phyloP scores from a whole-genome alignment of 306 rosid genomes.

The Mimosa bimucronata region DNA sequence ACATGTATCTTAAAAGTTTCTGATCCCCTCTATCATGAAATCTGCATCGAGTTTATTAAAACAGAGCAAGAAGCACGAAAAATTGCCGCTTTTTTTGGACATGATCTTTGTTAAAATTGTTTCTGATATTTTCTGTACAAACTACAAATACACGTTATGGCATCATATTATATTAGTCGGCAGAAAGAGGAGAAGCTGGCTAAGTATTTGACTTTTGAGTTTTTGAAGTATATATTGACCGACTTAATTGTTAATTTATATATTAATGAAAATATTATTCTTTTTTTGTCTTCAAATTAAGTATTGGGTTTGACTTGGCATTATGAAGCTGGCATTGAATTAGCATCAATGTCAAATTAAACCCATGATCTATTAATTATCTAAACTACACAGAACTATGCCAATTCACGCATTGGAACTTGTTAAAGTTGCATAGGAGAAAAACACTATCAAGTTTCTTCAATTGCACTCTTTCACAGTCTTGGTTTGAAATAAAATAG shows the following conservation, averaged over 20 bases:
- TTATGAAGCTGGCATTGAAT: conserved; percentile 45
- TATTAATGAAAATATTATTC: conserved; percentile 6
- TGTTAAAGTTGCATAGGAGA: conserved; percentile 64
- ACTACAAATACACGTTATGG: conserved; percentile 32
- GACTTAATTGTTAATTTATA: conserved; percentile 16
- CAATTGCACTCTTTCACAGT: conserved; percentile 45
- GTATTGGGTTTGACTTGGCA: conserved; percentile 38
- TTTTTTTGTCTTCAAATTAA: background rate
- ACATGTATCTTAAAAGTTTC: background rate
- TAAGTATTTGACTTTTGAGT: conserved; percentile 37
- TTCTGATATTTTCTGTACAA: background rate
- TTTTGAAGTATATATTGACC: conserved; percentile 32
- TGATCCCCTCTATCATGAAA: conserved; percentile 12
- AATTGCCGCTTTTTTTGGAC: background rate
- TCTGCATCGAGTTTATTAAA: background rate
- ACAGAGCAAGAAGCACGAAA: background rate
- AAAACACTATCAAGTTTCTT: conserved; percentile 71
- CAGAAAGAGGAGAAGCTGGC: conserved; percentile 22
- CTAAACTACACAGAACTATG: conserved; percentile 16
- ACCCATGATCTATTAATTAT: background rate
- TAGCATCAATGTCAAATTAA: conserved; percentile 26
- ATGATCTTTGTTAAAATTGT: background rate
- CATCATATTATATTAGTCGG: conserved; percentile 30
- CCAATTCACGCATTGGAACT: conserved; percentile 46
- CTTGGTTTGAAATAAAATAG: conserved; percentile 14